Evolutionary conservation across 2,329 filamentous ascomycete species (phyloP).

Genomic region (Cladosporium sp.): DNA sequence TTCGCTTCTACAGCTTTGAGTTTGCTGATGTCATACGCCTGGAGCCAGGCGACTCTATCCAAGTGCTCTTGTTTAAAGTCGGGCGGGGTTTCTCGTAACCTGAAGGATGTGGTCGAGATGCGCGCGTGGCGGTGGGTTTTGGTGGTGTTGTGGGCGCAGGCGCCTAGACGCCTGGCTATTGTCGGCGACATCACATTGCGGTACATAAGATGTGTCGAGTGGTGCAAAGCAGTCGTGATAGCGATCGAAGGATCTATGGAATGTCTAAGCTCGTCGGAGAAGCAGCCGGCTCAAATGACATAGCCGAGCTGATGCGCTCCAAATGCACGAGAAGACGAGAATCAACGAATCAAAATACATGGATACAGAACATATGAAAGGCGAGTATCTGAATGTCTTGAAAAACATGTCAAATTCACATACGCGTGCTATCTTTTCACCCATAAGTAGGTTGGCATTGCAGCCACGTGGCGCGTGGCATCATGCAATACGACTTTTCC

Average conservation of each 20-base stretch:
- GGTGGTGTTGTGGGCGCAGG: neutral
- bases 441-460: slow-evolving; percentile 12
- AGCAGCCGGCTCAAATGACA: neutral
- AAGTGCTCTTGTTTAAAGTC: neutral
- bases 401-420: slow-evolving; percentile 14
- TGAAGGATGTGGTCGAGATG: neutral
- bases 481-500: slow-evolving; percentile 13
- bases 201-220: neutral
- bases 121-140: neutral
- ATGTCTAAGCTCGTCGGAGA: neutral
- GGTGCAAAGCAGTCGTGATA: neutral
- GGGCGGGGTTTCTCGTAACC: neutral
- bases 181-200: slow-evolving; percentile 10
- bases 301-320: neutral
- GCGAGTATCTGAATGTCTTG: neutral
- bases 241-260: neutral
- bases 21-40: neutral
- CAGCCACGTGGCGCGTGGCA: slow-evolving; percentile 4
- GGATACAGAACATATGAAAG: neutral
- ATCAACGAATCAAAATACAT: neutral
- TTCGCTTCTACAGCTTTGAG: neutral
- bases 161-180: slow-evolving; percentile 10
- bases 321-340: neutral
- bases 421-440: slow-evolving; percentile 14
- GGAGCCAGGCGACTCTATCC: neutral